Evolutionary conservation across 139 green algal genomes (phyloP).

Genomic region (Chlamydomonas sp.): DNA sequence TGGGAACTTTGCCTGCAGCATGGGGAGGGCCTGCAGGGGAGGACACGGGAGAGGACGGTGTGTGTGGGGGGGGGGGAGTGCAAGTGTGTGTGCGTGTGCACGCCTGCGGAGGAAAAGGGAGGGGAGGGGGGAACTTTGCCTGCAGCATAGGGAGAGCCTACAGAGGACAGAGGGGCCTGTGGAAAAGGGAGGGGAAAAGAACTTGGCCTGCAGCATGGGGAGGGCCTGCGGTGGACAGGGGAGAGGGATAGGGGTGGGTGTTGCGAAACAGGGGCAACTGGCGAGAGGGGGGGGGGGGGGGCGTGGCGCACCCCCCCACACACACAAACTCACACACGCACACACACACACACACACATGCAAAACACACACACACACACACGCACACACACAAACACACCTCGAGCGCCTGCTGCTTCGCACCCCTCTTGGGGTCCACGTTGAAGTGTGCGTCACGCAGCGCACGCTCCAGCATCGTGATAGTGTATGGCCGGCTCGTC

Average conservation of each 20-base stretch:
- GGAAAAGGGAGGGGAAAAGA: too few relatives aligned
- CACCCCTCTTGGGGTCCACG: conserved; percentile 78
- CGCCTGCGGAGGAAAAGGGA: too few relatives aligned
- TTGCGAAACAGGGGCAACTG: background rate
- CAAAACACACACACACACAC: too few relatives aligned
- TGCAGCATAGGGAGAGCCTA: conserved; percentile 69
- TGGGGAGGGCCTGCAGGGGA: background rate
- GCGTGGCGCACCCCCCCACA: too few relatives aligned
- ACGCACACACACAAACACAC: conserved; percentile 36
- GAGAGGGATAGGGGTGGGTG: too few relatives aligned
- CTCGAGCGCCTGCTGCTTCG: conserved; percentile 92
- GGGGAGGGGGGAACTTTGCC: too few relatives aligned
- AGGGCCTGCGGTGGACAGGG: conserved; percentile 59
- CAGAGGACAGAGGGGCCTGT: too few relatives aligned
- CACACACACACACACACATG: too few relatives aligned
- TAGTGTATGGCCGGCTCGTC: conserved; percentile 85
- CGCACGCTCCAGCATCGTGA: conserved; percentile 87
- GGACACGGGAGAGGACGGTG: conserved; percentile 4
- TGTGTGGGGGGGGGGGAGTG: too few relatives aligned
- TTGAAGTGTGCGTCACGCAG: conserved; percentile 90
- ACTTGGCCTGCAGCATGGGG: conserved; percentile 58
- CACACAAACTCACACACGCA: too few relatives aligned
- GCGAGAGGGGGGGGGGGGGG: too few relatives aligned
- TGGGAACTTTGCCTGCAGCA: conserved; percentile 17
- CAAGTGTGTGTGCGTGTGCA: background rate